A percentile compares a stretch with the other conserved stretches of the same genome.
Evolutionary conservation across 192 early-diverging fungal genomes (phyloP).

Genomic region (Borealophlyctis nickersoniae): DNA sequence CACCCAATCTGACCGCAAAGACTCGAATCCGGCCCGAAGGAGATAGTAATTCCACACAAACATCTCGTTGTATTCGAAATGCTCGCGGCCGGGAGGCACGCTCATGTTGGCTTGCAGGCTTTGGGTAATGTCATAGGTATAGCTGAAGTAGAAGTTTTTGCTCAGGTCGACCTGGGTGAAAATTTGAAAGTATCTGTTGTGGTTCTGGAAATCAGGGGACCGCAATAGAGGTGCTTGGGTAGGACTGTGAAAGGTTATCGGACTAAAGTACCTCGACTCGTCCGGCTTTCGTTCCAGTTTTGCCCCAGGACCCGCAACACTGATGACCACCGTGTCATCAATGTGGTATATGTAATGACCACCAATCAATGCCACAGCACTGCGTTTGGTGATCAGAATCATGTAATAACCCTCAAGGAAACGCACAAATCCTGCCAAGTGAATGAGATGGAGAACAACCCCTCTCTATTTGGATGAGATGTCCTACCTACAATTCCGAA

Average conservation of each 20-base stretch:
- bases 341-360: slow-evolving; percentile 96
- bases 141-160: slow-evolving; percentile 97
- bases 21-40: slow-evolving; percentile 61
- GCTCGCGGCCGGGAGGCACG: slow-evolving; percentile 29
- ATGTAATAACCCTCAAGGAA: slow-evolving; percentile 95
- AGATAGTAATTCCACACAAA: slow-evolving; percentile 95
- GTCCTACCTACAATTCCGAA: slow-evolving; percentile 73
- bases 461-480: too few relatives aligned
- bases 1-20: slow-evolving; percentile 68
- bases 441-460: too few relatives aligned
- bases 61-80: slow-evolving; percentile 69
- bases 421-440: slow-evolving; percentile 78
- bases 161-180: slow-evolving; percentile 90
- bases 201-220: neutral
- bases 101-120: slow-evolving; percentile 87
- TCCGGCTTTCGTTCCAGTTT: slow-evolving; percentile 72
- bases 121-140: slow-evolving; percentile 93
- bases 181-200: slow-evolving; percentile 64
- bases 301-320: slow-evolving; percentile 54
- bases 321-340: slow-evolving; percentile 78
- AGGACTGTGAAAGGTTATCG: too few relatives aligned
- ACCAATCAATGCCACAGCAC: slow-evolving; percentile 86
- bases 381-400: slow-evolving; percentile 75
- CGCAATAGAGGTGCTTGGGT: neutral
- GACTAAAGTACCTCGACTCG: slow-evolving; percentile 53